A percentile compares a stretch with the other conserved stretches of the same genome.
These are phyloP conservation scores for Sanghuangporus sanghuang DNA, from an alignment of 1,284 basidiomycete genomes.

Conservation along the genomic window DNA sequence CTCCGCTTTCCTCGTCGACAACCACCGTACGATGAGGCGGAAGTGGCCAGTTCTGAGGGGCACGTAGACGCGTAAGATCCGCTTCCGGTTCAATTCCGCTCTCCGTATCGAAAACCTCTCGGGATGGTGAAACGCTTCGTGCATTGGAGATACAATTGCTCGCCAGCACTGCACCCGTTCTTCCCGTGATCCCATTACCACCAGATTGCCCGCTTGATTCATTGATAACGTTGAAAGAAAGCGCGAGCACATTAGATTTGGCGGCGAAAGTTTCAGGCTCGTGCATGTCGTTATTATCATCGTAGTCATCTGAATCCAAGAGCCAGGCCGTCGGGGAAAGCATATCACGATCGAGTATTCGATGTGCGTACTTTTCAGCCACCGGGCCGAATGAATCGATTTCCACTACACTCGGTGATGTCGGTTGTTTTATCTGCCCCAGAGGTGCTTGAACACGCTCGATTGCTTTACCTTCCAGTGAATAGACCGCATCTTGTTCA, in stretches of 20 bases:
- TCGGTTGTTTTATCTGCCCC: neutral
- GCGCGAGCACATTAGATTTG: neutral
- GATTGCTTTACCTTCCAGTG: neutral
- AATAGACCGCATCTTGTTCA: neutral
- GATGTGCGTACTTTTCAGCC: neutral
- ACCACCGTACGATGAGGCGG: constrained; percentile 13
- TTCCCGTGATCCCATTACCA: neutral
- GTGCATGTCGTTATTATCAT: neutral
- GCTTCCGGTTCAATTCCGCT: neutral
- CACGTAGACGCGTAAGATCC: neutral
- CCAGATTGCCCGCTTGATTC: neutral
- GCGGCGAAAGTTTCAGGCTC: neutral
- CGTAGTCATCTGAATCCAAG: constrained; percentile 12
- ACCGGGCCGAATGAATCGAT: constrained; percentile 7
- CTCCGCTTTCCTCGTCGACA: constrained; percentile 11
- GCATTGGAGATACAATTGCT: too few relatives aligned
- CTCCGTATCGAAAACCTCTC: neutral
- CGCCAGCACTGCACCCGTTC: neutral
- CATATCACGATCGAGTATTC: neutral
- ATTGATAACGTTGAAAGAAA: neutral
- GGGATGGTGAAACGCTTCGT: neutral
- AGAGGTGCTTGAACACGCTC: neutral
- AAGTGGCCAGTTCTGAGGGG: constrained; percentile 9
- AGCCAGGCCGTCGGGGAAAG: constrained; percentile 17
- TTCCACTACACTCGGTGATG: neutral